Evolutionary conservation across 2,329 filamentous ascomycete genomes (phyloP).

Genomic region (Purpureocillium lavendulum): DNA sequence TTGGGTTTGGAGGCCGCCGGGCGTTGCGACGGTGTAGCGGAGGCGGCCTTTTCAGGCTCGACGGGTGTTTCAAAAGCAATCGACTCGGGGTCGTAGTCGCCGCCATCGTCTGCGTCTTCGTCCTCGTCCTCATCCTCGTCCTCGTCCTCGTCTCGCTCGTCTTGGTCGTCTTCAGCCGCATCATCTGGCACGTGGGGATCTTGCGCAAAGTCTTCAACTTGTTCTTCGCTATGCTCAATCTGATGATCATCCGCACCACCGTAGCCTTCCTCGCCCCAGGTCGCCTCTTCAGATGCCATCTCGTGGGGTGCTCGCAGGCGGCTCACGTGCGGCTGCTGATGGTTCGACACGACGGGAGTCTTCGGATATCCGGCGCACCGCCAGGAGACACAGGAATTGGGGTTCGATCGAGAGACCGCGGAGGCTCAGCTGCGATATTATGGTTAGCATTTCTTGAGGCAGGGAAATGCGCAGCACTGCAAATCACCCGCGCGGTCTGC

Average conservation of each 20-base stretch:
- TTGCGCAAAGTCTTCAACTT: slow-evolving; percentile 42
- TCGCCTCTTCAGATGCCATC: slow-evolving; percentile 32
- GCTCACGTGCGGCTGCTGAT: no score
- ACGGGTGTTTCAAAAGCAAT: slow-evolving; percentile 33
- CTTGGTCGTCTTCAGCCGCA: slow-evolving; percentile 35
- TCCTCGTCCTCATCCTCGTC: slow-evolving; percentile 52
- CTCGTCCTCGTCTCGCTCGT: slow-evolving; percentile 41
- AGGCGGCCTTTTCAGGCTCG: slow-evolving; percentile 24
- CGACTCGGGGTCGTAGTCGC: slow-evolving; percentile 51
- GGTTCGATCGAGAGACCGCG: no score
- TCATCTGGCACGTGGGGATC: slow-evolving; percentile 41
- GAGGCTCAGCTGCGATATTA: no score
- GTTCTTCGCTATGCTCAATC: slow-evolving; percentile 46
- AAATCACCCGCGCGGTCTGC: no score
- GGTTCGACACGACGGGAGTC: no score
- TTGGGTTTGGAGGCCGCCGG: slow-evolving; percentile 42
- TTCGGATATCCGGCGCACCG: no score
- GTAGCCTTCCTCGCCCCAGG: slow-evolving; percentile 46
- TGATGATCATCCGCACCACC: slow-evolving; percentile 48
- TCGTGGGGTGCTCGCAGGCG: slow-evolving; percentile 4
- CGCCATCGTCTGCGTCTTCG: slow-evolving; percentile 43
- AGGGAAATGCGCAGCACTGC: no score
- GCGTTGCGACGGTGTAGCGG: slow-evolving; percentile 18
- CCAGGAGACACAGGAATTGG: no score
- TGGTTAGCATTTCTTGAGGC: no score